Base-by-base conservation (phyloP, 768 basidiomycete species). In the Hypholoma fasciculare region DNA sequence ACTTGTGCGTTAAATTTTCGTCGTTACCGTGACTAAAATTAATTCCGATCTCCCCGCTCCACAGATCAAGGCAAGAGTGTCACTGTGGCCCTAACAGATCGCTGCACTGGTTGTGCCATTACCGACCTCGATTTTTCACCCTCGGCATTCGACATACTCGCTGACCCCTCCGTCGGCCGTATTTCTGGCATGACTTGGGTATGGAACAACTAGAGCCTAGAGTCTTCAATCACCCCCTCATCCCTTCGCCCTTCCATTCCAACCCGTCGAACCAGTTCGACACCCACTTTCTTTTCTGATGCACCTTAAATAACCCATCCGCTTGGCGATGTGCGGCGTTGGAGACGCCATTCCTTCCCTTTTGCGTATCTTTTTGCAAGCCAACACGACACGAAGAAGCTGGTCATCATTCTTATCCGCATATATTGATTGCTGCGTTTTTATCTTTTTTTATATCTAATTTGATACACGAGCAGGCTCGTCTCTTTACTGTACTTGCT, bases 91-190 rank as follows among this genome's bases (percentile, higher is more conserved):
- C 66, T 90, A 61, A 78, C 76, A 5, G 91, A 94, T 69, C 78
- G 89, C 19, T 92, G 92, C 66, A 67, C 52, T 0, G 87, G 67
- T 12, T 93, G 90, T 61, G 61, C 59, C 0, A 0, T 70, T 7
- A 76, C 68, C 49, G 78, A 82, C 66, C 79, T 92, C 59, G 88
- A 91, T 71, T 78, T 92, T 61, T 84, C 87, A 11, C 84, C 82
- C 6, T 1, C 71, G 7, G 86, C 86, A 8, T 92, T 91, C 71
- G 5, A 63, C 0, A 0, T 60, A 7, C 75, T 92, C 40, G 82
- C 86, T 1, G 59, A 44, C 61, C 37, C 51, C 13, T 49, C 64
- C 37, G 42, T 79, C 9, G 90, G 90, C 12, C 85, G 87, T 59
- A 67, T 91, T 61, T 48, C 16, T 43, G 67, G 64, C 49, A 68